Evolutionary conservation across 129 eudicot genomes (phyloP), one percentile per base, ranked within the genome.

Genomic region (Pseudognaphalium luteoalbum): DNA sequence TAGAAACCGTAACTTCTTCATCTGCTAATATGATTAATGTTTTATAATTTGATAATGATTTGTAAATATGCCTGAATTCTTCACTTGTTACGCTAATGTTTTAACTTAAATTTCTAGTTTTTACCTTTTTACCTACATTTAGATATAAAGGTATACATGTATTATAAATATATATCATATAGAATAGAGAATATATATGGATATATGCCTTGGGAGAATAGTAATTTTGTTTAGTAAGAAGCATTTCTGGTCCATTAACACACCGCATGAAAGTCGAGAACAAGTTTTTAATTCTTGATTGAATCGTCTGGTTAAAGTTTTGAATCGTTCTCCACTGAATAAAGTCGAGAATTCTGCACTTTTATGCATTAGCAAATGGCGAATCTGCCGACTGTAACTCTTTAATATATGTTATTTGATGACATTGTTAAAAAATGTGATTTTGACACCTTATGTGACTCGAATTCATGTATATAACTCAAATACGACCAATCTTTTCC

Each of bases 1-100:
- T 34, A 74, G 85, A 82, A 81, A 41, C 78, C 85, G 94, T 91
- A 81, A 79, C 85, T 2, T 20, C 1, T 3, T 16, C 32, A 21
- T n/a, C 28, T 25, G 28, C 28, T 25, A 25, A 25, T 25, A 25
- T 25, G 0, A 22, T 12, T 14, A 22, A 2, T 20, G 1, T 70
- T 1, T 29, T 50, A 5, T 34, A 17, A 34, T 66, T 30, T 64
- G 72, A 52, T 57, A 14, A 29, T 35, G 35, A 39, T 59, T 37
- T 56, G 52, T 30, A 11, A 52, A 21, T 57, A 37, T 76, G 32
- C 56, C 54, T 50, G 73, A 75, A 52, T 66, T 64, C 6, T 47
- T 76, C 54, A 47, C 25, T 10, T 65, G 39, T 35, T n/a, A n/a
- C 19, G 14, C 66, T 73, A 35, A 54, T 54, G 30, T 51, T 50